Evolutionary conservation across 345 rosid genomes (phyloP), one percentile per base, ranked within the genome.

Genomic region (Eucalyptus regnans): DNA sequence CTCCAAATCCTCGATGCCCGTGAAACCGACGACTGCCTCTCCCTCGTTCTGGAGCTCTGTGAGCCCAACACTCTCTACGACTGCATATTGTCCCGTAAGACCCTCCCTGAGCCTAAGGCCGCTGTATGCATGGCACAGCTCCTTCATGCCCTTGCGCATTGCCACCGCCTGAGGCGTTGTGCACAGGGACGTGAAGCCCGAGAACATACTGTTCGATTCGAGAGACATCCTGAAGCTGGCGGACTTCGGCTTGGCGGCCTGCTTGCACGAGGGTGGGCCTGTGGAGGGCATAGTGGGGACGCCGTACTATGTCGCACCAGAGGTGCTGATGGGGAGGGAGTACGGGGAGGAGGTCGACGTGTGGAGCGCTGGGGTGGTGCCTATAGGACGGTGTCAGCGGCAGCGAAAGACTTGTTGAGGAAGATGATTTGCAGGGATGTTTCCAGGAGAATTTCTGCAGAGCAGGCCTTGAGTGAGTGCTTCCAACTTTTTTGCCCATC

Each of bases 241-340:
- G 4, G 99, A 98, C 87, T 97, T 96, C 31, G 99, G 99, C 23
- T 97, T 95, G 6, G 97, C 97, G 3, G 94, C 88, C 68, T 92
- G 92, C 95, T 88, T 93, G 20, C 90, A 83, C 12, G 93, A 86
- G 87, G 92, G 88, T 52, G 91, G 91, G 52, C 50, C 87, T 62
- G 88, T 91, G 85, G 91, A 49, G 22, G 98, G 98, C 18, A 88
- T 95, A 2, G 98, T 96, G 2, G 97, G 99, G 9, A 98, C 97
- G 89, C 99, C 97, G 62, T 96, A 98, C 25, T 97, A 97, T 49
- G 95, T 96, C 2, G 98, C 97, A 20, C 97, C 96, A 88, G 99
- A 98, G 94, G 95, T 97, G 54, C 90, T 97, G 84, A 86, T 90
- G 90, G 99, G 98, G 86, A 90, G 94, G 87, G 93, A 93, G 60